phyloP scores from a whole-genome alignment of 805 yeast genomes.

The Vanderwaltozyma verrucispora region DNA sequence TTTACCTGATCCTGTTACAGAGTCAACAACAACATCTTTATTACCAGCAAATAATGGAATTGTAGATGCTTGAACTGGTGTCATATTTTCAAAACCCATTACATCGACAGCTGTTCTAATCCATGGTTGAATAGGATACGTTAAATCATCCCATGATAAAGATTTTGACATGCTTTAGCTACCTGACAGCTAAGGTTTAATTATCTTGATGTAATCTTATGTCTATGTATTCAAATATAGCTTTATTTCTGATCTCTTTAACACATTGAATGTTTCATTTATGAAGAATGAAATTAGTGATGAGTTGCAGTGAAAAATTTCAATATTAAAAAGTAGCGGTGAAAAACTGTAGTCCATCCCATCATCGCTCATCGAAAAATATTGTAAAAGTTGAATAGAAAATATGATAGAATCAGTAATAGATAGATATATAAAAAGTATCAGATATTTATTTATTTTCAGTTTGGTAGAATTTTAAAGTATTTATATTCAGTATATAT shows the following conservation, averaged over 20 bases:
- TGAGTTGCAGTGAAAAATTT: neutral
- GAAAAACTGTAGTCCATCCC: no score
- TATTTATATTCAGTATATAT: no score
- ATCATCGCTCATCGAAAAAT: neutral
- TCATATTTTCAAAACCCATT: constrained; percentile 71
- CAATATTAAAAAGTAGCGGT: neutral
- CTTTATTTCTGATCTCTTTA: no score
- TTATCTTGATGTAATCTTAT: no score
- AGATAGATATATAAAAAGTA: no score
- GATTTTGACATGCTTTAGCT: constrained; percentile 29
- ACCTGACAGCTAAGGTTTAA: no score
- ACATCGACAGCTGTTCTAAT: constrained; percentile 55
- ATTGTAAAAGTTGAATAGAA: no score
- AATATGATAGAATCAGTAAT: no score
- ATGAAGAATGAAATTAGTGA: neutral
- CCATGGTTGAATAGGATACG: constrained; percentile 57
- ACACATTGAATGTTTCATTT: neutral
- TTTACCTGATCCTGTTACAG: constrained; percentile 98
- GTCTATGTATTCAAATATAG: no score
- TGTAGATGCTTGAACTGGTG: constrained; percentile 95
- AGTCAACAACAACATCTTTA: constrained; percentile 94
- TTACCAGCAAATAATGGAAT: constrained; percentile 75
- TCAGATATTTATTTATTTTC: no score
- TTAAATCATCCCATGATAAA: constrained; percentile 50
- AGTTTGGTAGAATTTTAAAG: no score